Conservation (phyloP, 805 yeast species). For the Metschnikowia baotianmanensis region DNA sequence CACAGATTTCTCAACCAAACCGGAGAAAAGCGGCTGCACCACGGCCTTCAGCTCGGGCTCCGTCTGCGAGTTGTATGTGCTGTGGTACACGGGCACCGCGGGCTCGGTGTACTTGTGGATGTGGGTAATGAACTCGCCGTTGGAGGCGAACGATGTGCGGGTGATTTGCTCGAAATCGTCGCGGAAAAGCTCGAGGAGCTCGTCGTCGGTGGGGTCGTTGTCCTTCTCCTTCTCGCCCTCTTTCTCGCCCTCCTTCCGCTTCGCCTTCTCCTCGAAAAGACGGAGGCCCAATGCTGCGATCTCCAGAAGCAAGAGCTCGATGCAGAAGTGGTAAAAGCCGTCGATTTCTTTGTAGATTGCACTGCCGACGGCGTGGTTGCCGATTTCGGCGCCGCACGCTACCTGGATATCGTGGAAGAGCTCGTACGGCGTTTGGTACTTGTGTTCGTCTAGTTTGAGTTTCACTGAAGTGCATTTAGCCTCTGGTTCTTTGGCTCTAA, state of each 20-base stretch:
- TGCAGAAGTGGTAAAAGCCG: constrained; percentile 57
- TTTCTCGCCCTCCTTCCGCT: background rate
- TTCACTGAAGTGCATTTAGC: constrained; percentile 38
- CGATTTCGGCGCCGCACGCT: constrained; percentile 48
- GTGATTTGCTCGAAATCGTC: constrained; percentile 63
- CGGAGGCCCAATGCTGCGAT: constrained; percentile 42
- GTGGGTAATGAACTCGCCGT: constrained; percentile 57
- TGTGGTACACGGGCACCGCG: constrained; percentile 21
- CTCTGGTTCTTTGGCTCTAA: constrained; percentile 28
- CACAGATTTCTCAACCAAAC: constrained; percentile 63
- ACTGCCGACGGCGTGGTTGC: constrained; percentile 48
- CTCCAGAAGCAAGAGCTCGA: constrained; percentile 65
- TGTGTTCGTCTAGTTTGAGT: constrained; percentile 35
- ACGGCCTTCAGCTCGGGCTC: constrained; percentile 45
- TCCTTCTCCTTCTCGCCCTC: no score
- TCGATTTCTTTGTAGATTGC: constrained; percentile 53
- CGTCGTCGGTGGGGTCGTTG: no score
- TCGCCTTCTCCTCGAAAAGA: constrained; percentile 15
- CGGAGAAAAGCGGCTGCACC: constrained; percentile 77
- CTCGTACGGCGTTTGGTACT: constrained; percentile 50
- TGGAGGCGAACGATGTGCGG: constrained; percentile 45
- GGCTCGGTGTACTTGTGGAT: constrained; percentile 34
- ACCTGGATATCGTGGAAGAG: constrained; percentile 67
- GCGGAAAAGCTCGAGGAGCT: constrained; percentile 39
- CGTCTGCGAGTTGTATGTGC: constrained; percentile 32